Percentiles rank a stretch among this genome's conserved stretches.
These are phyloP conservation scores for Epichloe hybrida DNA, from an alignment of 2,329 filamentous ascomycete genomes.

Conservation along the genomic window DNA sequence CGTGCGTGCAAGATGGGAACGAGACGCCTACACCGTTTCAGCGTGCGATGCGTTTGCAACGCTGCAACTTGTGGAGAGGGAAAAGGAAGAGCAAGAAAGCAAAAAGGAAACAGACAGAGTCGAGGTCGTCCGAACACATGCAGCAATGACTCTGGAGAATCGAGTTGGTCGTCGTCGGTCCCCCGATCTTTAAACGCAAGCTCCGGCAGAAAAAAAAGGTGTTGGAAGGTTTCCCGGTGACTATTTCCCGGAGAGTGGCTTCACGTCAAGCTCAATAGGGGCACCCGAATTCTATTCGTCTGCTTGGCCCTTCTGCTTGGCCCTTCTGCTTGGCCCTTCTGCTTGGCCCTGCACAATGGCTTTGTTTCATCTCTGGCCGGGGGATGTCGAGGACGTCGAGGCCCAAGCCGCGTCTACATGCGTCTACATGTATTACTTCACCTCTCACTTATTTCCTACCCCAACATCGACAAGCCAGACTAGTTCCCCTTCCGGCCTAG, in stretches of 20 bases:
- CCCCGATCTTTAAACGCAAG: no score
- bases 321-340: not conserved
- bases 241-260: no score
- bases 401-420: not conserved
- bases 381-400: not conserved
- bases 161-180: no score
- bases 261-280: not conserved
- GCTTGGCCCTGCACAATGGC: not conserved
- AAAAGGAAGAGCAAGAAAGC: no score
- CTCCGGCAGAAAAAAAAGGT: no score
- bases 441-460: no score
- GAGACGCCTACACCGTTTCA: no score
- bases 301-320: not conserved
- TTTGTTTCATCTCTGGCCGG: conserved; percentile 1
- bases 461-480: not conserved
- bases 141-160: no score
- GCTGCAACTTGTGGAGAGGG: no score
- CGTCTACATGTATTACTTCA: no score
- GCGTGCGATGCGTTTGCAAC: no score
- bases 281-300: not conserved
- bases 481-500: not conserved
- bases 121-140: not conserved
- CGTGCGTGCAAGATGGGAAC: not conserved
- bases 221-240: no score
- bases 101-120: not conserved